Base-by-base conservation (phyloP, 768 basidiomycete genomes). In the Strobilomyces echinocephalus region DNA sequence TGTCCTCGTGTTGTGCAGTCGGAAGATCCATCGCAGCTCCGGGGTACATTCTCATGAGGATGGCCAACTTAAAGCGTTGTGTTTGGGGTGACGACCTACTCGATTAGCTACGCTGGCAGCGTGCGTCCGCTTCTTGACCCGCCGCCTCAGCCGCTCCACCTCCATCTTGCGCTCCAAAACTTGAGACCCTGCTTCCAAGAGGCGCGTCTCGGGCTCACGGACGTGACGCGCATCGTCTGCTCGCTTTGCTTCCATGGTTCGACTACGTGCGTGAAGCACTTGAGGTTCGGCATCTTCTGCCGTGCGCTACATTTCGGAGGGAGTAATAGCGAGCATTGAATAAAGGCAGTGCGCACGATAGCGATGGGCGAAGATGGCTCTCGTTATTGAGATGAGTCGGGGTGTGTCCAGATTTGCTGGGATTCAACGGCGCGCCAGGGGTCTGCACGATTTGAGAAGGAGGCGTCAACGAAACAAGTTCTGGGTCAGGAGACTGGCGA, bases 191-290 rank as follows among this genome's bases (percentile, higher is more conserved):
- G 88, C 89, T 57, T 97, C 95, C 6, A 79, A 76, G 8, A 91
- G 82, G n/a, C 88, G 83, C 2, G 81, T 77, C 66, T 98, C 93
- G 12, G 97, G 82, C 63, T 88, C 86, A 46, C 88, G 85, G 33
- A 97, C 76, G 57, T 84, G 84, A 16, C 90, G 85, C 1, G 88
- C 77, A 64, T 97, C 95, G 49, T 97, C 94, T 1, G 84, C 79
- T 15, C 91, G 87, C 63, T 91, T 87, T 9, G 82, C 81, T 72
- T 99, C 97, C 28, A 97, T 74, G 5, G 94, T 83, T 21, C 91
- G 84, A 28, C 90, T 76, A 69, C 91, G 92, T 28, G 87, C 86
- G 39, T 85, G 82, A 46, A 94, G 74, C 68, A 95, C 91, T 70
- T 95, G 85, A 18, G 83, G 69, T 62, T 88, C 85, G 49, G 78